phyloP scores from a whole-genome alignment of 306 rosid species.

The Canavalia ensiformis region DNA sequence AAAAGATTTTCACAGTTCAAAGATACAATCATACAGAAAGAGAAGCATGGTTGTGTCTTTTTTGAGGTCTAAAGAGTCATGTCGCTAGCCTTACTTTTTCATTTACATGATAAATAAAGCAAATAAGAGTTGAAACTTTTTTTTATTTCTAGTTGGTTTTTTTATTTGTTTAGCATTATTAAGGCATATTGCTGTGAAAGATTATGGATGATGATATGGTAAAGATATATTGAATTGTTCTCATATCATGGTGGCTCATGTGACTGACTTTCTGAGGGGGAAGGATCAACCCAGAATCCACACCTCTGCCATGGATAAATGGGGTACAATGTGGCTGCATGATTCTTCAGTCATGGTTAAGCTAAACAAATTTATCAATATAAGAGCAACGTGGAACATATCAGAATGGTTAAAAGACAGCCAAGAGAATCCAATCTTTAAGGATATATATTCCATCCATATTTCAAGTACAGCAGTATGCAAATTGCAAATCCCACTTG shows the following conservation, averaged over 20 bases:
- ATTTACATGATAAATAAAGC: background rate
- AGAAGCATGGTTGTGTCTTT: background rate
- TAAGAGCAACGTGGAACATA: slow-evolving; percentile 42
- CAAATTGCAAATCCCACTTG: background rate
- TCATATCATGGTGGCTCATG: too few species aligned
- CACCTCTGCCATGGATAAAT: slow-evolving; percentile 23
- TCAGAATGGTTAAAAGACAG: slow-evolving; percentile 43
- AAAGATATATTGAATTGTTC: background rate
- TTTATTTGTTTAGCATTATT: background rate
- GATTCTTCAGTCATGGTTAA: slow-evolving; percentile 2
- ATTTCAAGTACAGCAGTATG: background rate
- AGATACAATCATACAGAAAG: slow-evolving; percentile 16
- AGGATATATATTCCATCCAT: background rate
- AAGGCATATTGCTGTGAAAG: background rate
- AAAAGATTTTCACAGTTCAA: slow-evolving; percentile 15
- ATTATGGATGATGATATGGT: background rate
- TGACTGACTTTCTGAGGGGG: background rate
- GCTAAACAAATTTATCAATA: slow-evolving; percentile 51
- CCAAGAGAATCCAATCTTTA: slow-evolving; percentile 41
- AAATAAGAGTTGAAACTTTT: slow-evolving; percentile 3
- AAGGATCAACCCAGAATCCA: slow-evolving; percentile 18
- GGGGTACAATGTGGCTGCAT: slow-evolving; percentile 45
- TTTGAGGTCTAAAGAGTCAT: slow-evolving; percentile 24
- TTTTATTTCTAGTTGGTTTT: background rate
- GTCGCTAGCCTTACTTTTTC: slow-evolving; percentile 6